Evolutionary conservation across 805 yeast genomes (phyloP).

Genomic region (Lipomyces anomalus): DNA sequence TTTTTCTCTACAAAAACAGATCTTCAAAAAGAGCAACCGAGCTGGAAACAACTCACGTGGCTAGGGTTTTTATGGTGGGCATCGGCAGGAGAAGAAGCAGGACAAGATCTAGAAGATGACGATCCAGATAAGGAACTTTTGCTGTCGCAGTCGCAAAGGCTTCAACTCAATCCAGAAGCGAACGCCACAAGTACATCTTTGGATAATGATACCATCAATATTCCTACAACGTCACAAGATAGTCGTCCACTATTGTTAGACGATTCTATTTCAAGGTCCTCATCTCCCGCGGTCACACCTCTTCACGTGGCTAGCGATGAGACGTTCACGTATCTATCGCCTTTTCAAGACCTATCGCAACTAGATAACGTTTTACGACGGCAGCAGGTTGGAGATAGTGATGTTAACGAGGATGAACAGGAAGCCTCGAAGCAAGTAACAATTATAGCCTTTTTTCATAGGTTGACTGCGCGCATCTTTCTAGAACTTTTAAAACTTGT

Average conservation of each 20-base stretch:
- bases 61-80: constrained; percentile 83
- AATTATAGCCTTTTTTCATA: constrained; percentile 27
- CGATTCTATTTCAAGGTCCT: constrained; percentile 20
- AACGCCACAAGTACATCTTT: not conserved
- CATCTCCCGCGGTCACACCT: constrained; percentile 21
- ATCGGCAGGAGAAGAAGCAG: constrained; percentile 61
- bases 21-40: constrained; percentile 27
- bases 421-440: constrained; percentile 18
- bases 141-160: no score
- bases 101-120: constrained; percentile 40
- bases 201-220: constrained; percentile 13
- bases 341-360: constrained; percentile 18
- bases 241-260: constrained; percentile 28
- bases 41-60: constrained; percentile 59
- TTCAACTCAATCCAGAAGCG: not conserved
- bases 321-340: constrained; percentile 18
- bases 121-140: constrained; percentile 21
- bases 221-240: constrained; percentile 14
- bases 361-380: constrained; percentile 12
- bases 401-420: constrained; percentile 1
- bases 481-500: constrained; percentile 11
- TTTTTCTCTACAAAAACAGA: constrained; percentile 24
- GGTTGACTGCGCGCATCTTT: constrained; percentile 24
- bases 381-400: not conserved
- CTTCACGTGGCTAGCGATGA: constrained; percentile 18